Base-by-base conservation (phyloP, 1,284 basidiomycete species). In the Porodaedalea pini region DNA sequence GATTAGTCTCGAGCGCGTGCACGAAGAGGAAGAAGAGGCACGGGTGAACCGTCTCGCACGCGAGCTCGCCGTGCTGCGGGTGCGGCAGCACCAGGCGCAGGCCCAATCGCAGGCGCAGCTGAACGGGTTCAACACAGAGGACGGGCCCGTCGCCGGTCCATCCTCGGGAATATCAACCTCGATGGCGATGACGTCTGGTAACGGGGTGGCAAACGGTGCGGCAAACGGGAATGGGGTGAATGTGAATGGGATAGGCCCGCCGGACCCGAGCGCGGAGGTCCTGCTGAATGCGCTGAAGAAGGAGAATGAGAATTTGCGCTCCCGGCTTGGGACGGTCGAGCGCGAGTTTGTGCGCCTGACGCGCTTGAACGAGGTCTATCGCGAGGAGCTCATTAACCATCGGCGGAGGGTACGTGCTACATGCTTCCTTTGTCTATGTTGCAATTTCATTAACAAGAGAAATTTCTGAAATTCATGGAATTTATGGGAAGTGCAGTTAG, bases 21-120 rank as follows among this genome's bases (percentile, higher is more conserved):
- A 89, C 21, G 89, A 92, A 69, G 88, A 87, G 6, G 89, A 91
- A 69, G 86, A 81, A 11, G 89, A 92, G 69, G 81, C 79, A 13
- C 86, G 90, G 70, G 88, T 91, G 56, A 89, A 90, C 64, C 74
- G 81, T 54, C 75, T 91, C 40, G 82, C 82, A 31, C 73, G 88
- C 45, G 86, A 91, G 68, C 73, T 92, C 27, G 77, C 80, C n/a
- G 79, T 79, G 2, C 67, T 91, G 59, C 78, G 85, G 25, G 69
- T 80, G 1, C 80, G 78, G 3, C 83, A 86, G 58, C 75, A 73
- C 32, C 69, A 68, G 50, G 68, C 70, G 41, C 65, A 59, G 39
- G 50, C 43, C n/a, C 40, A 60, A 37, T 32, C 69, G 31, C 61
- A 67, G 31, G 53, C 61, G 8, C 56, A 55, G 48, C 37, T 59